Base-by-base conservation (phyloP, 768 basidiomycete species). In the Obba rivulosa region DNA sequence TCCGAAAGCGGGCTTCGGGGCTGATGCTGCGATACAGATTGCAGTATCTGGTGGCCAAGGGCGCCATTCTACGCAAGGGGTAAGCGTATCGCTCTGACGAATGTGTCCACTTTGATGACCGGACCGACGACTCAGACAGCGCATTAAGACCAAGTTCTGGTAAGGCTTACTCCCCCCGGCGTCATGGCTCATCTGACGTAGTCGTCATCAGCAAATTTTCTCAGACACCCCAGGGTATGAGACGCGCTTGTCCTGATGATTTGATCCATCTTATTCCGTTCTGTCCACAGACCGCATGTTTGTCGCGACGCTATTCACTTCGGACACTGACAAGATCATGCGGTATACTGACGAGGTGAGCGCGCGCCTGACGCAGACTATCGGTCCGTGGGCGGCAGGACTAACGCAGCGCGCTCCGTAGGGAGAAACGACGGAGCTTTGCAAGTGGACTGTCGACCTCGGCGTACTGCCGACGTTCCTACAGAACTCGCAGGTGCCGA, bases 371-470 rank as follows among this genome's bases (percentile, higher is more conserved):
- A n/a, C 28, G n/a, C 28, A 17, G 37, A 42, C 56, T 48, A 50
- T 25, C 50, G 28, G 39, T 34, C 34, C 45, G 24, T 31, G 14
- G 10, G 46, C 39, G 53, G 46, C 46, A n/a, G n/a, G 46, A 23
- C 37, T 49, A 37, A 34, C 38, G 41, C 22, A 34, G 40, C 28
- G 31, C 38, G n/a, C 35, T 34, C n/a, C 22, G 49, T 52, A 77
- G 75, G 86, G 86, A 23, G 86, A 86, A 59, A 82, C 79, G 3
- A 69, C 62, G 51, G 86, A 89, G 61, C 66, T 89, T 41, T 89
- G 87, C 70, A 84, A 86, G 67, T 92, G 90, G 90, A 91, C 85
- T 9, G 89, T 92, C 28, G 85, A 92, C 65, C 73, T 92, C 43
- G 79, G 80, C 37, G 75, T 83, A 21, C 67, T 92, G 45, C 90